Percentiles rank a stretch among this genome's conserved stretches.
phyloP scores from a whole-genome alignment of 768 basidiomycete species.

The Suillus luteus region DNA sequence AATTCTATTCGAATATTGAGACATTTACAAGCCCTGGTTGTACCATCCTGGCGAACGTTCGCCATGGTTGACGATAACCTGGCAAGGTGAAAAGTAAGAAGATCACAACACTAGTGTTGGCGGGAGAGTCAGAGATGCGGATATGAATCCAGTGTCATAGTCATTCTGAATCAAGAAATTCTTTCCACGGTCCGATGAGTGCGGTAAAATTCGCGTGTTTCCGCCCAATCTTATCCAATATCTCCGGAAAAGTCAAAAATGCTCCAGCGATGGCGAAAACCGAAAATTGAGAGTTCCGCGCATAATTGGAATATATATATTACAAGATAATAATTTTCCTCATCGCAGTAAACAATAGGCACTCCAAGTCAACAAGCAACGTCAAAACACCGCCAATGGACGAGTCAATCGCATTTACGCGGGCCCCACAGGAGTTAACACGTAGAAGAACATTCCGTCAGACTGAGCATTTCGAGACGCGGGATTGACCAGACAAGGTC shows the following conservation, averaged over 20 bases:
- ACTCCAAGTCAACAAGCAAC: not conserved
- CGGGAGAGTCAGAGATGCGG: conserved; percentile 23
- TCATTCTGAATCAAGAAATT: conserved; percentile 21
- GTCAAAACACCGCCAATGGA: not conserved
- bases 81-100: conserved; percentile 20
- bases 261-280: not conserved
- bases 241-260: not conserved
- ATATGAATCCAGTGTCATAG: conserved; percentile 37
- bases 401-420: conserved; percentile 1
- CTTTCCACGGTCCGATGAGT: conserved; percentile 25
- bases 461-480: not conserved
- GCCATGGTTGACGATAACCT: conserved; percentile 24
- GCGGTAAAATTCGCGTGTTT: conserved; percentile 2
- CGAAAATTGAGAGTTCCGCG: not conserved
- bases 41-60: conserved; percentile 21
- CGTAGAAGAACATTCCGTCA: conserved; percentile 10
- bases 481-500: not conserved
- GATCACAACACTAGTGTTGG: conserved; percentile 28
- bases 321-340: not conserved
- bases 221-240: conserved; percentile 3
- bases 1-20: conserved; percentile 62
- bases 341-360: not conserved
- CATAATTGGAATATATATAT: not conserved
- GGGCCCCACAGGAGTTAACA: conserved; percentile 16
- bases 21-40: conserved; percentile 62